These are phyloP conservation scores for Primulina tabacum DNA, from an alignment of 257 asterid species.

Conservation along the genomic window DNA sequence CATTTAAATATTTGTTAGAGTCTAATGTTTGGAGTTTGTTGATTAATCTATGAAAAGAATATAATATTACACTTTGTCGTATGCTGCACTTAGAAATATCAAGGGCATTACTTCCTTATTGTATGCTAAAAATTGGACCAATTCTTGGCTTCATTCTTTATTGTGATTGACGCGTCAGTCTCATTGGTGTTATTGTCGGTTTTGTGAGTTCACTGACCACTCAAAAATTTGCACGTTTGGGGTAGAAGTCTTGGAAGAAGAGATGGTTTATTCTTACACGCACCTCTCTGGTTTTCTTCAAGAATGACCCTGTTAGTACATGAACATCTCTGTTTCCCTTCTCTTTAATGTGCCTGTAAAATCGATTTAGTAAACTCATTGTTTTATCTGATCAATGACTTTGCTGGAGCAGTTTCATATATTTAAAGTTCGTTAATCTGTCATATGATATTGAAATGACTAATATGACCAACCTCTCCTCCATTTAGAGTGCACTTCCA, in stretches of 20 bases:
- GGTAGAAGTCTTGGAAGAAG: constrained; percentile 97
- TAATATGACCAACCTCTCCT: constrained; percentile 18
- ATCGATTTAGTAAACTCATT: constrained; percentile 17
- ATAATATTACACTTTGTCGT: no score
- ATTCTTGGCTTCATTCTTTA: neutral
- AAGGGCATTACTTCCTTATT: no score
- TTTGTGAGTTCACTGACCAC: constrained; percentile 19
- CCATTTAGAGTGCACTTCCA: constrained; percentile 73
- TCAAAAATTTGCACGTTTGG: constrained; percentile 64
- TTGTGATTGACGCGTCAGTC: constrained; percentile 9
- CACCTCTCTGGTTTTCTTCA: constrained; percentile 93
- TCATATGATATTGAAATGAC: constrained; percentile 17
- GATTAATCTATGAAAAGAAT: no score
- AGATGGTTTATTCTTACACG: constrained; percentile 97
- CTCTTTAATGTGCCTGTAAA: constrained; percentile 14
- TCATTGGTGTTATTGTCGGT: constrained; percentile 11
- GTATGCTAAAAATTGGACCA: constrained; percentile 2
- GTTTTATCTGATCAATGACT: constrained; percentile 9
- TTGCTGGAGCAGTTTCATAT: constrained; percentile 15
- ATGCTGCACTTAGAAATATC: no score
- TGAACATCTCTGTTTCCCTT: constrained; percentile 13
- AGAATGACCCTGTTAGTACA: constrained; percentile 85
- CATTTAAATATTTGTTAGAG: no score
- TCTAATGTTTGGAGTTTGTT: no score
- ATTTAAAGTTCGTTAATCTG: constrained; percentile 16